Base-by-base conservation (phyloP, 2,329 filamentous ascomycete species). In the Hawksworthiomyces lignivorus region DNA sequence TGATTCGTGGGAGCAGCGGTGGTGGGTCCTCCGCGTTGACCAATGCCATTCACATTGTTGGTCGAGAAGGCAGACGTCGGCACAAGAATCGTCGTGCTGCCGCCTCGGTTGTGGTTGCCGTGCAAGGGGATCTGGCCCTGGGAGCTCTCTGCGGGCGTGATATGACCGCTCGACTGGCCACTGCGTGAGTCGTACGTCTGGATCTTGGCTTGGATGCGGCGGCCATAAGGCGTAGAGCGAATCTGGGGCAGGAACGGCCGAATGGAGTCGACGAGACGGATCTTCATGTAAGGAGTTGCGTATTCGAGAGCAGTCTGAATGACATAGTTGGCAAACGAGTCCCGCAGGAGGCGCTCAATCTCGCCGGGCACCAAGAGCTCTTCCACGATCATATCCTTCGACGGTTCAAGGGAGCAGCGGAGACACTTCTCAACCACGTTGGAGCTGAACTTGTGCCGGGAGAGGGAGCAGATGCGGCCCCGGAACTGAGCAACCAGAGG, bases 391-490 rank as follows among this genome's bases (percentile, higher is more conserved):
- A 82, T 72, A 53, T 87, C 83, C 59, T 84, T 88, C 39, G 84
- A 84, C 9, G 75, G 69, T 19, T 79, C 70, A 46, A 84, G 79
- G 27, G 89, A 82, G 58, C 87, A 94, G 43, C 92, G 87, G 45
- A 97, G 69, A 55, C 85, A 89, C 62, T 98, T 98, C 69, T 98
- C 92, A 49, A 98, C 90, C 44, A 98, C 92, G 54, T 98, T 98
- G 56, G 92, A 97, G 67, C 88, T 96, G 69, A 98, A 98, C 66
- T 98, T 98, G 69, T 98, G 92, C 60, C 88, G 89, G 6, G 92
- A 97, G 14, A 75, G 75, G 63, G 63, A 75, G 56, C 60, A 84
- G 68, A 77, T 86, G 70, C 72, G 73, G 54, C 83, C 83, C 43
- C 75, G 68, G 69, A 98, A 96, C 56, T 81, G 82, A 40, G 74